A percentile compares a stretch with the other conserved stretches of the same genome.
Evolutionary conservation across 2,329 filamentous ascomycete species (phyloP).

Genomic region (Beauveria rudraprayagi): DNA sequence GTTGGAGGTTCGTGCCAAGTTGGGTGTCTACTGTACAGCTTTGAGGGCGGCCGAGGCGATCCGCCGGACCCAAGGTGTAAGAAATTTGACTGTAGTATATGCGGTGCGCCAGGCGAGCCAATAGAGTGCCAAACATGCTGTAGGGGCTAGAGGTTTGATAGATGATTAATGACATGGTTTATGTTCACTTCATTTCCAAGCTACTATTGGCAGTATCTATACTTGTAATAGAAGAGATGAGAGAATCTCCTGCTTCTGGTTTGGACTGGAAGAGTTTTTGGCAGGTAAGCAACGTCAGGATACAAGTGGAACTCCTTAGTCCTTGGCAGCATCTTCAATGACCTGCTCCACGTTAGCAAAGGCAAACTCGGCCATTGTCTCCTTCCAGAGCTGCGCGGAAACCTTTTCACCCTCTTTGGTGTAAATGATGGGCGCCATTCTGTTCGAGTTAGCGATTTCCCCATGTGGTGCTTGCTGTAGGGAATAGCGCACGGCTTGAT

Average conservation of each 20-base stretch:
- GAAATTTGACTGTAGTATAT: neutral
- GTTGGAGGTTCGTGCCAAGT: constrained; percentile 9
- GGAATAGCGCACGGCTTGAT: constrained; percentile 5
- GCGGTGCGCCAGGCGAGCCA: neutral
- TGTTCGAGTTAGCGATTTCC: neutral
- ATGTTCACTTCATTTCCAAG: too few species aligned
- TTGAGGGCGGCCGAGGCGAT: neutral
- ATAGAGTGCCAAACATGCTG: neutral
- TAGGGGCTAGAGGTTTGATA: too few species aligned
- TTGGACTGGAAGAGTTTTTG: too few species aligned
- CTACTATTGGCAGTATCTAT: too few species aligned
- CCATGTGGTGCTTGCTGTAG: neutral
- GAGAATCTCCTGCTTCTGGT: too few species aligned
- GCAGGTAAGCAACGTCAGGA: too few species aligned
- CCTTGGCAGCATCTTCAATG: too few species aligned
- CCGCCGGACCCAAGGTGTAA: neutral
- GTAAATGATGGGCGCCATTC: constrained; percentile 11
- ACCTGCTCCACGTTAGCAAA: too few species aligned
- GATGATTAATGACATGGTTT: too few species aligned
- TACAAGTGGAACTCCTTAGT: too few species aligned
- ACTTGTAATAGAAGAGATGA: too few species aligned
- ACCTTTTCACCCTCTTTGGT: constrained; percentile 10
- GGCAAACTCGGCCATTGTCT: too few species aligned
- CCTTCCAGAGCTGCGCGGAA: constrained; percentile 8
- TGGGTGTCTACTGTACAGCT: constrained; percentile 11